Evolutionary conservation across 495 filamentous ascomycete species (phyloP).

Genomic region (Hypoxylon lenormandii): DNA sequence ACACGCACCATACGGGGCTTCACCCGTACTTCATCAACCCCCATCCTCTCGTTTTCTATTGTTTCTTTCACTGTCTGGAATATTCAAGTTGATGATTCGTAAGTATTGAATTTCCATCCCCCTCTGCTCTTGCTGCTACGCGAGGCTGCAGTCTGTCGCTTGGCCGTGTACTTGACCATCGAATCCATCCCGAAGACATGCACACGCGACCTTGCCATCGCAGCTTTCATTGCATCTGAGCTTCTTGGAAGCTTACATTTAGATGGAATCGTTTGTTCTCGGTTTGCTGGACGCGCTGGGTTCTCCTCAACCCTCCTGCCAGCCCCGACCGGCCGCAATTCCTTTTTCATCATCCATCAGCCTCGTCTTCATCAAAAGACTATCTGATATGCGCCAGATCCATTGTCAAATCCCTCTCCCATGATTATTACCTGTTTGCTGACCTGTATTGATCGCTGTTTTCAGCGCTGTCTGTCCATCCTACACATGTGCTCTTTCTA

Average conservation of each 20-base stretch:
- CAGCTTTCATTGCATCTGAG: constrained; percentile 47
- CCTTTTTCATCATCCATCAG: constrained; percentile 55
- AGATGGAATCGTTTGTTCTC: constrained; percentile 52
- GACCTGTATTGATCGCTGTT: constrained; percentile 55
- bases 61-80: constrained; percentile 31
- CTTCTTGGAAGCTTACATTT: constrained; percentile 46
- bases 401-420: constrained; percentile 51
- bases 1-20: constrained; percentile 50
- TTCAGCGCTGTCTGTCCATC: constrained; percentile 47
- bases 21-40: constrained; percentile 44
- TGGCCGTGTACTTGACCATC: constrained; percentile 52
- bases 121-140: constrained; percentile 39
- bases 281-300: constrained; percentile 48
- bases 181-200: constrained; percentile 57
- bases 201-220: constrained; percentile 56
- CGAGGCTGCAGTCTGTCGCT: constrained; percentile 48
- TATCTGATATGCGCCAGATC: constrained; percentile 60
- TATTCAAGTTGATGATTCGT: constrained; percentile 50
- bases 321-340: constrained; percentile 53
- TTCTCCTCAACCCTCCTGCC: constrained; percentile 32
- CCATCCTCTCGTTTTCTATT: constrained; percentile 33
- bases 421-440: constrained; percentile 40
- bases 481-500: constrained; percentile 32
- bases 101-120: constrained; percentile 46
- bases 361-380: constrained; percentile 61